Percentiles rank a stretch among this genome's conserved stretches.
Conservation (phyloP, 2,329 filamentous ascomycete genomes). For the Phaeoacremonium minimum region DNA sequence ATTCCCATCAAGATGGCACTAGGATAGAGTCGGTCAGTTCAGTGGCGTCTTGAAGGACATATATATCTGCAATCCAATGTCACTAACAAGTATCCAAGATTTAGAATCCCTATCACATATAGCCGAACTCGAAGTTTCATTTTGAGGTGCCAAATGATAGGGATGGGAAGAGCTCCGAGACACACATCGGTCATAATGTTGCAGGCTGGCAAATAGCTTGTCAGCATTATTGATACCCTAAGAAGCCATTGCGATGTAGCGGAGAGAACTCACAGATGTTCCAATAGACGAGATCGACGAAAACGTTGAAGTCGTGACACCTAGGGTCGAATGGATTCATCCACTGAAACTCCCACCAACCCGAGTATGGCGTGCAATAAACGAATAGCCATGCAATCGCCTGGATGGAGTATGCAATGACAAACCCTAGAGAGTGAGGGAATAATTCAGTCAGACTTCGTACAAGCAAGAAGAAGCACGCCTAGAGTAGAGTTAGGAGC, state of each 20-base stretch:
- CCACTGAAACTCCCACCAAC: slow-evolving; percentile 19
- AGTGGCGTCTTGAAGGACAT: too few species aligned
- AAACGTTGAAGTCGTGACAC: slow-evolving; percentile 12
- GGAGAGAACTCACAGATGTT: slow-evolving; percentile 4
- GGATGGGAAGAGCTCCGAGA: slow-evolving; percentile 21
- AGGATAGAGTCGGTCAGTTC: too few species aligned
- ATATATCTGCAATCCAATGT: too few species aligned
- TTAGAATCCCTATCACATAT: slow-evolving; percentile 22
- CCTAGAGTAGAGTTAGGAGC: not conserved
- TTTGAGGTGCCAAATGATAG: slow-evolving; percentile 22
- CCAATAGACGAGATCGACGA: slow-evolving; percentile 14
- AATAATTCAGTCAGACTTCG: not conserved
- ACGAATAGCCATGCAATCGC: slow-evolving; percentile 15
- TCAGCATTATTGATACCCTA: not conserved
- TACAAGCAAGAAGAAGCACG: not conserved
- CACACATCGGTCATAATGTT: slow-evolving; percentile 24
- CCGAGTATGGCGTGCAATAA: slow-evolving; percentile 16
- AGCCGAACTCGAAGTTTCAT: slow-evolving; percentile 17
- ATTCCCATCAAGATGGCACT: slow-evolving; percentile 22
- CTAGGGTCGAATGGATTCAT: slow-evolving; percentile 15
- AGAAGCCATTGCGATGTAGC: not conserved
- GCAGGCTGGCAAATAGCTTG: slow-evolving; percentile 12
- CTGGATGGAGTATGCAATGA: slow-evolving; percentile 14
- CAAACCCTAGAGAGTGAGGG: slow-evolving; percentile 6
- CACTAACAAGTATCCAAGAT: slow-evolving; percentile 22